These are phyloP conservation scores for Pichia scutulata DNA, from an alignment of 805 yeast genomes.

Conservation along the genomic window DNA sequence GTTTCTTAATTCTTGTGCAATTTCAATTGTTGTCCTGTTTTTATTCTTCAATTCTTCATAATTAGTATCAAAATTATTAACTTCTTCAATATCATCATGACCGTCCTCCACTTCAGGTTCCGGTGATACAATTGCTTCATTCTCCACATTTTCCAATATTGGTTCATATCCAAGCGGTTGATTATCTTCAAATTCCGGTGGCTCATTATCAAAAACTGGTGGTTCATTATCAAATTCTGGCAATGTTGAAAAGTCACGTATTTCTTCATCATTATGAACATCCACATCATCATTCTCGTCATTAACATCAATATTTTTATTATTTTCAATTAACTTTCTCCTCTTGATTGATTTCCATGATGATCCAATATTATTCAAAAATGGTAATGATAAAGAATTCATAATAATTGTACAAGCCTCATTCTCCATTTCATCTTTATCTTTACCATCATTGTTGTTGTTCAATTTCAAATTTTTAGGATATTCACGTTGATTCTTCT, in stretches of 20 bases:
- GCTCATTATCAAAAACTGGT: not conserved
- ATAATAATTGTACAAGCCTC: not conserved
- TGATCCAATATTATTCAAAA: conserved; percentile 9
- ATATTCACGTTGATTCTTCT: conserved; percentile 25
- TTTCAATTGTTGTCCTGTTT: conserved; percentile 43
- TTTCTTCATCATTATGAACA: not conserved
- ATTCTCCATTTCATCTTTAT: not conserved
- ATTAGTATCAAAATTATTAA: conserved; percentile 18
- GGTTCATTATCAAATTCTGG: not conserved
- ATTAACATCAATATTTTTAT: not conserved
- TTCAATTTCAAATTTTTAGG: conserved; percentile 11
- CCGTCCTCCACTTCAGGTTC: not conserved
- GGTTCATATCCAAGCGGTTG: not conserved
- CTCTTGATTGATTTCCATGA: conserved; percentile 13
- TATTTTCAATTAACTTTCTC: conserved; percentile 6
- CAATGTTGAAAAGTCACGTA: not conserved
- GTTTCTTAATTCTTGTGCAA: conserved; percentile 41
- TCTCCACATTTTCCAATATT: not conserved
- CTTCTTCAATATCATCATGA: not conserved
- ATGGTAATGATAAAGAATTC: conserved; percentile 8
- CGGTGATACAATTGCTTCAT: not conserved
- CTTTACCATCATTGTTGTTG: not conserved
- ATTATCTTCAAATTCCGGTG: not conserved
- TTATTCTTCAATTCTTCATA: conserved; percentile 17
- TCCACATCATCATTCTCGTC: not conserved